Evolutionary conservation across 2,329 filamentous ascomycete genomes (phyloP).

Genomic region (Neonectria ditissima): DNA sequence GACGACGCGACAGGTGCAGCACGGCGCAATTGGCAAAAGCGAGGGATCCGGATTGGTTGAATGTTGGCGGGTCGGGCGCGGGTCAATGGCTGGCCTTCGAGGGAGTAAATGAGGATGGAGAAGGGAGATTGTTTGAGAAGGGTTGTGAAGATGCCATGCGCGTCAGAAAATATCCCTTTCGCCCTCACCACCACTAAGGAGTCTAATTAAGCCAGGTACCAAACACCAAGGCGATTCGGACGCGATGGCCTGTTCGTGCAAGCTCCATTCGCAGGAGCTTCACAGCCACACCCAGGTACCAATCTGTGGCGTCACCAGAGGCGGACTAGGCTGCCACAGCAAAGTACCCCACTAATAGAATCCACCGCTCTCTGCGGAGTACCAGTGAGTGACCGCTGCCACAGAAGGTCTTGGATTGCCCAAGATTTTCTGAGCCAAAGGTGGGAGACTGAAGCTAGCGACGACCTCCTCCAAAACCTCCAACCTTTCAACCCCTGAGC

Average conservation of each 20-base stretch:
- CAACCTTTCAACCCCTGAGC: constrained; percentile 29
- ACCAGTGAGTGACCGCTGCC: too few species aligned
- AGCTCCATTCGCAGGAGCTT: not conserved
- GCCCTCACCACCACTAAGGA: constrained; percentile 8
- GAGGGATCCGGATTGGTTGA: not conserved
- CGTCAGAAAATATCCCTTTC: constrained; percentile 17
- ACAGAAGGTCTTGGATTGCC: constrained; percentile 40
- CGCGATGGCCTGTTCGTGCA: not conserved
- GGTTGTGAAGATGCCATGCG: constrained; percentile 15
- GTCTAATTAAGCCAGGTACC: constrained; percentile 2
- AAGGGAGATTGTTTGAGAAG: constrained; percentile 2
- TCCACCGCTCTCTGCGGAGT: too few species aligned
- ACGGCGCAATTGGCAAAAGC: constrained; percentile 14
- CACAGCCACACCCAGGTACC: not conserved
- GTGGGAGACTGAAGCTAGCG: constrained; percentile 36
- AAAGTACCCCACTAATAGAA: constrained; percentile 31
- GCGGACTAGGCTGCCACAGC: not conserved
- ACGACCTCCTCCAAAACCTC: constrained; percentile 28
- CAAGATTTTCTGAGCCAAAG: constrained; percentile 43
- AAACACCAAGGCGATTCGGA: not conserved
- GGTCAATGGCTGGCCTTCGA: constrained; percentile 4
- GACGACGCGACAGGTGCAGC: constrained; percentile 1
- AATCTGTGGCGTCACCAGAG: not conserved
- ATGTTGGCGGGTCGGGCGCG: not conserved
- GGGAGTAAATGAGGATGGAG: not conserved